Base-by-base conservation (phyloP, 176 grass and related monocot species). In the bread wheat (Triticum aestivum) region DNA sequence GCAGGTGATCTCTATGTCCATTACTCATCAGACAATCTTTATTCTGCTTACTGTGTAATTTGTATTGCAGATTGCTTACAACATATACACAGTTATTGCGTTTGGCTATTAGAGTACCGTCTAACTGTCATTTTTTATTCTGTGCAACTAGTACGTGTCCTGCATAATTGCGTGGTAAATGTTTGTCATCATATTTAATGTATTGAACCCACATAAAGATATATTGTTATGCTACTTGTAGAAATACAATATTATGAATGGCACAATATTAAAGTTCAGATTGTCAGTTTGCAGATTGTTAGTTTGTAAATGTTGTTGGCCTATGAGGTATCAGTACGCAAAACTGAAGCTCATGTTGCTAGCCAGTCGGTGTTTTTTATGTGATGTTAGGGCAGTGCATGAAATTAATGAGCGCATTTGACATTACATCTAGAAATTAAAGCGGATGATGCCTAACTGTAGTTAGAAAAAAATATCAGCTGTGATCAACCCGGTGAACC, bases 1-100 rank as follows among this genome's bases (percentile, higher is more conserved):
- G 78, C 82, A 98, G 93, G 93, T 95, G 38, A 44, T 79, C 33
- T 58, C 26, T 21, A 12, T 49, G 61, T 65, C 5, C 7, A 64
- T 64, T 76, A 39, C 33, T 77, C 27, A 73, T 39, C 1, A 54
- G n/a, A 11, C 4, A 83, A 66, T 79, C 13, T 59, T 72, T 83
- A 32, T 83, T 58, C 61, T 79, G 4, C 42, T 70, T 65, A 42
- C 47, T 45, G 2, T 73, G 52, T 20, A 39, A 20, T 45, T 0
- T 73, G 52, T 20, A 39, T 21, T 27, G 51, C 17, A 0, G n/a
- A 29, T 44, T 9, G 33, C 21, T 69, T 35, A 47, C n/a, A 61
- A 26, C 70, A 49, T 30, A 67, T 49, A 33, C 17, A 49, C 30
- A 62, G 35, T 49, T 65, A 45, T 61, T 33, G 15, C 26, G 4